Conservation (phyloP, 768 basidiomycete genomes). For the Pisolithus orientalis region DNA sequence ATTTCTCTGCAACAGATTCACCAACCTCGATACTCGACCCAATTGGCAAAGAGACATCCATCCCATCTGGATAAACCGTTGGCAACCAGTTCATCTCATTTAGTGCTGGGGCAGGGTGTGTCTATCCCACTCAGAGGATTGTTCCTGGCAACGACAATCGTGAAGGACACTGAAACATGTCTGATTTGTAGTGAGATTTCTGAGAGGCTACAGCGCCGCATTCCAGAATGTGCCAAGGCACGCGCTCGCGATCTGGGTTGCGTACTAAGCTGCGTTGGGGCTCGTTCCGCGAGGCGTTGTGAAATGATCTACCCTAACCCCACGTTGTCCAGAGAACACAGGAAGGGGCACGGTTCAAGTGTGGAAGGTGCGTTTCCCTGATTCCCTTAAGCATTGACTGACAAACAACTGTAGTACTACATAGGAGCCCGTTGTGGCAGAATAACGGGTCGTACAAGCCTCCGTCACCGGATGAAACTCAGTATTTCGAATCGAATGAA, state of each 20-base stretch:
- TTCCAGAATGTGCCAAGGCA: slow-evolving; percentile 29
- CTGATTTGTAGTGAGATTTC: slow-evolving; percentile 9
- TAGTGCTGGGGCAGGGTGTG: too few species aligned
- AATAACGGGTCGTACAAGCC: slow-evolving; percentile 71
- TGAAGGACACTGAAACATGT: too few species aligned
- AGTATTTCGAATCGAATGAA: slow-evolving; percentile 63
- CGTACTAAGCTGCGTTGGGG: slow-evolving; percentile 19
- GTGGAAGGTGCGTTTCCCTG: slow-evolving; percentile 51
- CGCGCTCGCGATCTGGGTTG: slow-evolving; percentile 22
- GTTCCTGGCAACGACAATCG: too few species aligned
- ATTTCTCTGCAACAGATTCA: too few species aligned
- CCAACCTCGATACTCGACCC: too few species aligned
- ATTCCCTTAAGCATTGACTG: slow-evolving; percentile 4
- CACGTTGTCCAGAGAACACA: slow-evolving; percentile 49
- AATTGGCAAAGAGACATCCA: too few species aligned
- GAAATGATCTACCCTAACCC: slow-evolving; percentile 73
- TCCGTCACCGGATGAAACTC: slow-evolving; percentile 49
- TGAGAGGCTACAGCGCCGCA: slow-evolving; percentile 35
- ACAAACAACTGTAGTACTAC: slow-evolving; percentile 1
- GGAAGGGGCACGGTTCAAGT: slow-evolving; percentile 77
- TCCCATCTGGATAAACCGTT: too few species aligned
- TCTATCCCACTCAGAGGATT: too few species aligned
- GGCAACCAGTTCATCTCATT: too few species aligned
- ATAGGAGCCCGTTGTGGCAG: slow-evolving; percentile 80
- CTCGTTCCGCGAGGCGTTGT: slow-evolving; percentile 62